Conservation (phyloP, 306 rosid species). For the Parietaria judaica region DNA sequence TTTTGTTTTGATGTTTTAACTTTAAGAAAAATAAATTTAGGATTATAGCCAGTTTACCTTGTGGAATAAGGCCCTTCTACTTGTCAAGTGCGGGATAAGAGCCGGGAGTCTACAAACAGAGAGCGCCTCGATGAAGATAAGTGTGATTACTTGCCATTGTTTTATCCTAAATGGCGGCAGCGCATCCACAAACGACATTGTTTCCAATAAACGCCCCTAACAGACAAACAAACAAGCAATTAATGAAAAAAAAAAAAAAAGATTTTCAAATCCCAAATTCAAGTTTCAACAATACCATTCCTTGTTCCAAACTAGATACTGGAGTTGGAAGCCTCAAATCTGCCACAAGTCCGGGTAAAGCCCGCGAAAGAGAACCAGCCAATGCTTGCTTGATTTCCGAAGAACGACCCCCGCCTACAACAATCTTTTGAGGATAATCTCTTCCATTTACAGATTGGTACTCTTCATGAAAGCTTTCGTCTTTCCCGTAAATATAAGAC, state of each 20-base stretch:
- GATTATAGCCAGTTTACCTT: slow-evolving; percentile 34
- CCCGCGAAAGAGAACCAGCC: slow-evolving; percentile 73
- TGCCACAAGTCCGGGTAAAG: slow-evolving; percentile 67
- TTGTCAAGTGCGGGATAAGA: slow-evolving; percentile 48
- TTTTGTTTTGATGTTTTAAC: no score
- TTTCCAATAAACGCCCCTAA: slow-evolving; percentile 67
- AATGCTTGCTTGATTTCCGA: slow-evolving; percentile 82
- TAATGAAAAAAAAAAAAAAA: background rate
- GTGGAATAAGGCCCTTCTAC: slow-evolving; percentile 48
- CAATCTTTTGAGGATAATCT: slow-evolving; percentile 56
- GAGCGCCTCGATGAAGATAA: slow-evolving; percentile 72
- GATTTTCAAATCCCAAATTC: background rate
- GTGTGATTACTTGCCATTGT: slow-evolving; percentile 83
- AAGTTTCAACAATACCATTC: slow-evolving; percentile 44
- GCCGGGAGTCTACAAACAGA: slow-evolving; percentile 71
- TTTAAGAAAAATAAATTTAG: no score
- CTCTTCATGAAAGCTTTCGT: slow-evolving; percentile 70
- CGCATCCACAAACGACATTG: slow-evolving; percentile 80
- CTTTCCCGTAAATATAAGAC: slow-evolving; percentile 80
- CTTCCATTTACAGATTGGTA: slow-evolving; percentile 55
- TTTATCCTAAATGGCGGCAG: slow-evolving; percentile 76
- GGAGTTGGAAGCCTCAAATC: slow-evolving; percentile 65
- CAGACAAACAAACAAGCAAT: slow-evolving; percentile 1
- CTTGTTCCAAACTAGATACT: slow-evolving; percentile 78
- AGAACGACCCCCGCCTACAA: slow-evolving; percentile 77